These are phyloP conservation scores for Wickerhamiella australiensis DNA, from an alignment of 805 yeast genomes.

Conservation along the genomic window DNA sequence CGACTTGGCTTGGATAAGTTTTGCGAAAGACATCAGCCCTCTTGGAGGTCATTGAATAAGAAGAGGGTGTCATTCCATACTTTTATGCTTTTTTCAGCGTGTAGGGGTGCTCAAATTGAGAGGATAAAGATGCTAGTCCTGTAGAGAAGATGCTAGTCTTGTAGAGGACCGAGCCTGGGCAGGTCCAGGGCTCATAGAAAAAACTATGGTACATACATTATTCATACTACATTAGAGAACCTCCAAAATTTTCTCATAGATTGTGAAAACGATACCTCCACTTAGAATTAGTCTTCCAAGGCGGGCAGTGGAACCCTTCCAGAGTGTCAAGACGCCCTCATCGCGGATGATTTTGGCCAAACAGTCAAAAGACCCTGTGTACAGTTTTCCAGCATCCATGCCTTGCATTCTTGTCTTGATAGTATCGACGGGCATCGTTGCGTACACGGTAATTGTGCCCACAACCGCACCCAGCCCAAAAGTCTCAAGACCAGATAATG, in stretches of 20 bases:
- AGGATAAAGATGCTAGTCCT: too few species aligned
- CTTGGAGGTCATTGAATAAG: too few species aligned
- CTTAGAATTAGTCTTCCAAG: constrained; percentile 81
- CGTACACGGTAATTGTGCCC: constrained; percentile 75
- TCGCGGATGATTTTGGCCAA: constrained; percentile 66
- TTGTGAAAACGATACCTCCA: constrained; percentile 96
- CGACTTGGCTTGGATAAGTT: too few species aligned
- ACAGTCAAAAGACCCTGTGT: constrained; percentile 69
- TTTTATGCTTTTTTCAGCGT: too few species aligned
- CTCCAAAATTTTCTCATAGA: constrained; percentile 74
- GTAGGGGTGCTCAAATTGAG: too few species aligned
- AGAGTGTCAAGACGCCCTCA: constrained; percentile 82
- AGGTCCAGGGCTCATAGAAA: too few species aligned
- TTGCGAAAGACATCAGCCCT: too few species aligned
- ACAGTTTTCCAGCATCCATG: constrained; percentile 58
- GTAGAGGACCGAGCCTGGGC: too few species aligned
- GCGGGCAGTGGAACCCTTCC: constrained; percentile 98
- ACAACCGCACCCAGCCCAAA: constrained; percentile 83
- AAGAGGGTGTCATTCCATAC: too few species aligned
- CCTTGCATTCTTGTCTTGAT: constrained; percentile 97
- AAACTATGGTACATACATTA: neutral
- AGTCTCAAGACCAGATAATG: constrained; percentile 66
- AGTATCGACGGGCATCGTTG: constrained; percentile 91
- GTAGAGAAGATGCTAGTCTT: too few species aligned
- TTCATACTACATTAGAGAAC: neutral